phyloP scores from a whole-genome alignment of 2,329 filamentous ascomycete species.

The Colletotrichum sublineola region DNA sequence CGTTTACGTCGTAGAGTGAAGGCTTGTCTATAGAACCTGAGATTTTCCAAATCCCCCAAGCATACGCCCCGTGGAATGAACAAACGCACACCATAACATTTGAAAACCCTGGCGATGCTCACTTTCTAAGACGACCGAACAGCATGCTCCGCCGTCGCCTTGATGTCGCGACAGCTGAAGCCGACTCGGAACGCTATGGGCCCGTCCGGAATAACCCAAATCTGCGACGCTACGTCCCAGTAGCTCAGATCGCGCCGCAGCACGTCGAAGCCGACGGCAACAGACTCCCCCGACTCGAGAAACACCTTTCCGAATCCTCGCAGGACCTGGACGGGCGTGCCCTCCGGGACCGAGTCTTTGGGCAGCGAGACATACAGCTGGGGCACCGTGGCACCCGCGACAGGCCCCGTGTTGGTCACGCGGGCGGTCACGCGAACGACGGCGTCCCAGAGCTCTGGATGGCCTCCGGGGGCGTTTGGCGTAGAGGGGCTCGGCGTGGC shows the following conservation, averaged over 20 bases:
- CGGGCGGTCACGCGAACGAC: constrained; percentile 67
- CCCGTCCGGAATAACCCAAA: constrained; percentile 69
- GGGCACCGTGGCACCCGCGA: constrained; percentile 73
- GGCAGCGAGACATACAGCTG: constrained; percentile 70
- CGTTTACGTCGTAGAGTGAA: not conserved
- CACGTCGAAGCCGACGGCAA: constrained; percentile 65
- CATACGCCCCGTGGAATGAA: not conserved
- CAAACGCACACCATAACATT: not conserved
- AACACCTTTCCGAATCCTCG: constrained; percentile 75
- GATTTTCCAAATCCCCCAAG: not conserved
- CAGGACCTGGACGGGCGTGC: constrained; percentile 67
- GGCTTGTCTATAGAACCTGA: not conserved
- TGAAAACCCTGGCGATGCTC: not conserved
- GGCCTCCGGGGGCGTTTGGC: constrained; percentile 57
- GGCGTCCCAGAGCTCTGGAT: constrained; percentile 60
- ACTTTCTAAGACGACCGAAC: not conserved
- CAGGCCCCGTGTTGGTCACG: constrained; percentile 74
- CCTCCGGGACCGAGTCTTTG: constrained; percentile 38
- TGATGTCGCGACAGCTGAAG: constrained; percentile 32
- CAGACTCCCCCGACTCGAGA: constrained; percentile 61
- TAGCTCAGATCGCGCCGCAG: constrained; percentile 75
- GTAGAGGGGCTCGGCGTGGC: constrained; percentile 54
- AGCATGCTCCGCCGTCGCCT: constrained; percentile 11
- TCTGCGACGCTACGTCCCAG: constrained; percentile 71
- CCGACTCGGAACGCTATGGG: constrained; percentile 59